A percentile compares a stretch with the other conserved stretches of the same genome.
phyloP scores from a whole-genome alignment of 257 asterid genomes.

The Plectranthus barbatus region DNA sequence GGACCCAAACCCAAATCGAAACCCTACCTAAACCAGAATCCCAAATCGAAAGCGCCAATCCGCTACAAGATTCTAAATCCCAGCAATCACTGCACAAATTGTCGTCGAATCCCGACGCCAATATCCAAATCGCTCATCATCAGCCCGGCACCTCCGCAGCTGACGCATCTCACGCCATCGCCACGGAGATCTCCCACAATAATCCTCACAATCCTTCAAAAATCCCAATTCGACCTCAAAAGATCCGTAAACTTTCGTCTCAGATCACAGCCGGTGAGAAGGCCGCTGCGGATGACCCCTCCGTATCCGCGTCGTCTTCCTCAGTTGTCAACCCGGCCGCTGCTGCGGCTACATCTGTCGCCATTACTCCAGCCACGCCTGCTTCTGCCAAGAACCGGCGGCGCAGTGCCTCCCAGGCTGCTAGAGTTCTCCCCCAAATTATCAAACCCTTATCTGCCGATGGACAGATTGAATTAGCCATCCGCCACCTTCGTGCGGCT shows the following conservation, averaged over 20 bases:
- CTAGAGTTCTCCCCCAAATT: conserved; percentile 48
- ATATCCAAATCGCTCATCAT: conserved; percentile 19
- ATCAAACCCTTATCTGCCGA: conserved; percentile 58
- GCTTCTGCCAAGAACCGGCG: conserved; percentile 40
- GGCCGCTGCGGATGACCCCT: conserved; percentile 21
- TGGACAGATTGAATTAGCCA: conserved; percentile 60
- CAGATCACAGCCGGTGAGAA: conserved; percentile 21
- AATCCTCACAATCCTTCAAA: conserved; percentile 64
- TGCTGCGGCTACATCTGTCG: conserved; percentile 12
- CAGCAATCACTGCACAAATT: no score
- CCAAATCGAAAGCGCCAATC: conserved; percentile 24
- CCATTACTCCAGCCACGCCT: conserved; percentile 9
- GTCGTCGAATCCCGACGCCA: no score
- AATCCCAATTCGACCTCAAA: conserved; percentile 92
- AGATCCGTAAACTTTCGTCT: conserved; percentile 70
- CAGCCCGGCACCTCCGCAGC: no score
- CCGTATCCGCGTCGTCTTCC: conserved; percentile 20
- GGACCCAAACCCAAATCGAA: conserved; percentile 20
- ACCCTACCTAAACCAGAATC: conserved; percentile 27
- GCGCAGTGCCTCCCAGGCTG: conserved; percentile 42
- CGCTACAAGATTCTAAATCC: conserved; percentile 22
- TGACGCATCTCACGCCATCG: conserved; percentile 17
- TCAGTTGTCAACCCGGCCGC: no score
- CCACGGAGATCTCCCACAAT: conserved; percentile 23
- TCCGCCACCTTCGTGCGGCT: conserved; percentile 48